Evolutionary conservation across 179 eudicot species (phyloP).

Genomic region (Carnegiea gigantea): DNA sequence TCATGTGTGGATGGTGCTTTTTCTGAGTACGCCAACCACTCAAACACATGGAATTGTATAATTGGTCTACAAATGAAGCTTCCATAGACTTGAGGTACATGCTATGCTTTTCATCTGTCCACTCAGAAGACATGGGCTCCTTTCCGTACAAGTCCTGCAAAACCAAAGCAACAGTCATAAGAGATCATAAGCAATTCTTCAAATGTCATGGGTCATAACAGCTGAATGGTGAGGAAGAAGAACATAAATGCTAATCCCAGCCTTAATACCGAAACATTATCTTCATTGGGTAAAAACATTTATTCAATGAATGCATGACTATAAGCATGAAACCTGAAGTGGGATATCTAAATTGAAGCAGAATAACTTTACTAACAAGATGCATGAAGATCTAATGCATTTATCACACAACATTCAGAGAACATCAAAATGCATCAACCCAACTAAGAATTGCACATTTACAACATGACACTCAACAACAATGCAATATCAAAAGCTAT

Average conservation of each 20-base stretch:
- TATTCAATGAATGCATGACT: background rate
- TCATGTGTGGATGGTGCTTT: slow-evolving; percentile 28
- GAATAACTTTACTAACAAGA: background rate
- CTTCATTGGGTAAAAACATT: background rate
- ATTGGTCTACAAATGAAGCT: slow-evolving; percentile 78
- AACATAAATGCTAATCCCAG: background rate
- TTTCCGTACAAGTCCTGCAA: slow-evolving; percentile 39
- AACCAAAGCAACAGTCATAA: background rate
- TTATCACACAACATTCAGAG: background rate
- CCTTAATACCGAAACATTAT: background rate
- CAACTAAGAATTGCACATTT: background rate
- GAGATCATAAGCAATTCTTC: background rate
- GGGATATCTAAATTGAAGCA: background rate
- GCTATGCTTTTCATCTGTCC: slow-evolving; percentile 93
- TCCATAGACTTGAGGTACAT: slow-evolving; percentile 85
- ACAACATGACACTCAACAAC: background rate
- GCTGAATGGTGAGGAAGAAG: background rate
- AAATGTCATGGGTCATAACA: too few relatives aligned
- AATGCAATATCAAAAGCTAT: too few relatives aligned
- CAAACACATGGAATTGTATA: slow-evolving; percentile 55
- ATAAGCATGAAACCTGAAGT: background rate
- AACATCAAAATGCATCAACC: background rate
- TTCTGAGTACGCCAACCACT: slow-evolving; percentile 33
- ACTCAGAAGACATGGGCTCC: slow-evolving; percentile 45
- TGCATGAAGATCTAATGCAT: too few relatives aligned